A percentile compares a stretch with the other conserved stretches of the same genome.
Conservation (phyloP, 495 filamentous ascomycete genomes). For the Trichoderma orchidacearum region DNA sequence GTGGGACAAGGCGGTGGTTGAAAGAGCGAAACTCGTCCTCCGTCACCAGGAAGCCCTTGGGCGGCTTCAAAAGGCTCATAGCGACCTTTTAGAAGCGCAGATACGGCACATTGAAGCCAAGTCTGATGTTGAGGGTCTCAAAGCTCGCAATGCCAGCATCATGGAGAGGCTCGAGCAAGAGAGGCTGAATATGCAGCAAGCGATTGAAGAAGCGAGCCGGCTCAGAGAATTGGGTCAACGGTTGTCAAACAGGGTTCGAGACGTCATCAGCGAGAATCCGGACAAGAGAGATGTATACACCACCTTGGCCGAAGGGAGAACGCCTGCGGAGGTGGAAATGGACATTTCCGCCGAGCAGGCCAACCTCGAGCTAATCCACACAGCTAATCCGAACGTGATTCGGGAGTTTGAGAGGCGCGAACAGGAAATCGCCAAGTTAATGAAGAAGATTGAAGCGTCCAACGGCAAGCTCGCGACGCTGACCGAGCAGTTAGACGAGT, state of each 20-base stretch:
- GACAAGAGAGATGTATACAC: slow-evolving; percentile 22
- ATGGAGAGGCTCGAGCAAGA: slow-evolving; percentile 13
- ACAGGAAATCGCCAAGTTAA: slow-evolving; percentile 29
- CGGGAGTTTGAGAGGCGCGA: slow-evolving; percentile 64
- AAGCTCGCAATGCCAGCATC: slow-evolving; percentile 46
- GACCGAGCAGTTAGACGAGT: slow-evolving; percentile 35
- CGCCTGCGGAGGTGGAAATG: slow-evolving; percentile 49
- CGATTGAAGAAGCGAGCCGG: slow-evolving; percentile 17
- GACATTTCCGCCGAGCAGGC: slow-evolving; percentile 64
- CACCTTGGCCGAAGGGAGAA: slow-evolving; percentile 21
- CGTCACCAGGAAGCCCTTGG: slow-evolving; percentile 44
- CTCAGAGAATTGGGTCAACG: not conserved
- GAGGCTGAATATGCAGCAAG: slow-evolving; percentile 17
- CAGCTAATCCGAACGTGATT: slow-evolving; percentile 63
- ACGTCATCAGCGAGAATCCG: slow-evolving; percentile 6
- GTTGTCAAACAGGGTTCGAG: not conserved
- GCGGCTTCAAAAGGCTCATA: slow-evolving; percentile 41
- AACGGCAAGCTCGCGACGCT: slow-evolving; percentile 33
- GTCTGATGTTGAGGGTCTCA: slow-evolving; percentile 59
- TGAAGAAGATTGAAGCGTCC: slow-evolving; percentile 38
- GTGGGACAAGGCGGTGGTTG: slow-evolving; percentile 41
- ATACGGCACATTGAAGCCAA: slow-evolving; percentile 61
- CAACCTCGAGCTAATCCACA: slow-evolving; percentile 66
- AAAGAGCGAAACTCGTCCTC: slow-evolving; percentile 50
- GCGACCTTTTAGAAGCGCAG: slow-evolving; percentile 51